phyloP scores from a whole-genome alignment of 78 protist species.

The Dictyostelium firmibasis region DNA sequence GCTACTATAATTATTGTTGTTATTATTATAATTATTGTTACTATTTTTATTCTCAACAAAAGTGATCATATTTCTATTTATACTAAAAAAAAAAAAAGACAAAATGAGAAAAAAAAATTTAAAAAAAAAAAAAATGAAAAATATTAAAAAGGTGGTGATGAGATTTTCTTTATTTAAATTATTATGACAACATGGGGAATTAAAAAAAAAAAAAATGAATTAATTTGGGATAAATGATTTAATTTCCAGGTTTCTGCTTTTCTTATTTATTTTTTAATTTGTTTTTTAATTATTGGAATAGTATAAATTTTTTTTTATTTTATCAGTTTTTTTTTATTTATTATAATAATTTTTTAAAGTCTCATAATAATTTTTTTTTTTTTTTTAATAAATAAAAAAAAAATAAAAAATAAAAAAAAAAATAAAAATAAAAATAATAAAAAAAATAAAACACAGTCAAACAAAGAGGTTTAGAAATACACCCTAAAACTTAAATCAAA shows the following conservation, averaged over 20 bases:
- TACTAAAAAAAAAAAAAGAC: neutral
- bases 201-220: neutral
- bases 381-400: too few species aligned
- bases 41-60: neutral
- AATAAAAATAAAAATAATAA: too few species aligned
- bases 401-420: too few species aligned
- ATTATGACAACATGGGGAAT: neutral
- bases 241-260: neutral
- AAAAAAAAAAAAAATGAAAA: neutral
- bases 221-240: neutral
- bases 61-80: conserved; percentile 9
- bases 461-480: too few species aligned
- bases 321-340: too few species aligned
- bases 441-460: too few species aligned
- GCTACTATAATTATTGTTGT: neutral
- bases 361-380: too few species aligned
- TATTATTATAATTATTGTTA: neutral
- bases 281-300: too few species aligned
- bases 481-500: too few species aligned
- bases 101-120: neutral
- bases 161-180: neutral
- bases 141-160: neutral
- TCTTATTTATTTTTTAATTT: neutral
- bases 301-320: too few species aligned
- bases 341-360: too few species aligned